A percentile compares a stretch with the other conserved stretches of the same genome.
Conservation (phyloP, 1,284 basidiomycete genomes). For the Amylostereum chailletii region DNA sequence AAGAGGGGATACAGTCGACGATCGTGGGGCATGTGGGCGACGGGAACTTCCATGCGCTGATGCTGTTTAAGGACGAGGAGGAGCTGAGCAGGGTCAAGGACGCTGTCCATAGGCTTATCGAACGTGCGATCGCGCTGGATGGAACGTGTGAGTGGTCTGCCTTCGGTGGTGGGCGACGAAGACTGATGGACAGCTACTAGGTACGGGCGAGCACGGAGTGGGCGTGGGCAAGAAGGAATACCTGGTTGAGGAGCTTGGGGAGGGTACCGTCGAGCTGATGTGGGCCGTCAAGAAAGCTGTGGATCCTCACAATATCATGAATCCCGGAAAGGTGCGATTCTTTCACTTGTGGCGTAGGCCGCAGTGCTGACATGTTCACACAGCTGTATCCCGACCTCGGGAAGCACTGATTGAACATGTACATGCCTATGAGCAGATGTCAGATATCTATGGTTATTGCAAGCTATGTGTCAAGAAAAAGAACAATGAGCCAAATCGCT, state of each 20-base stretch:
- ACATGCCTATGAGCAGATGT: too few relatives aligned
- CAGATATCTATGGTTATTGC: too few relatives aligned
- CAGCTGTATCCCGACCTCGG: too few relatives aligned
- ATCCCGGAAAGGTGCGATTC: slow-evolving; percentile 66
- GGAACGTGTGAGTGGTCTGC: slow-evolving; percentile 51
- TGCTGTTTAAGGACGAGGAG: slow-evolving; percentile 55
- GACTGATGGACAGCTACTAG: slow-evolving; percentile 14
- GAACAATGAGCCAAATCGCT: too few relatives aligned
- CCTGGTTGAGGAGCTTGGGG: slow-evolving; percentile 67
- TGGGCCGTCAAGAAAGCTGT: slow-evolving; percentile 66
- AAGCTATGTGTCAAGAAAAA: too few relatives aligned
- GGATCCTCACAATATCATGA: slow-evolving; percentile 72
- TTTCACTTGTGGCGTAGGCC: too few relatives aligned
- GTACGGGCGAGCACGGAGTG: slow-evolving; percentile 60
- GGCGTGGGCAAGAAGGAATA: slow-evolving; percentile 75
- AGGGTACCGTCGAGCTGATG: slow-evolving; percentile 75
- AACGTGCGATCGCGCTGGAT: slow-evolving; percentile 59
- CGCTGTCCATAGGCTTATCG: slow-evolving; percentile 61
- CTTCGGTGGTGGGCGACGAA: background rate
- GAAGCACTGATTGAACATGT: too few relatives aligned
- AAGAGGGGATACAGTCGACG: slow-evolving; percentile 54
- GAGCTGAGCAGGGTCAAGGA: slow-evolving; percentile 48
- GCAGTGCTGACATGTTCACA: too few relatives aligned
- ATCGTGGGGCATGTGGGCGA: slow-evolving; percentile 86
- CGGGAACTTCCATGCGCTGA: slow-evolving; percentile 68